phyloP scores from a whole-genome alignment of 2,329 filamentous ascomycete species.

The Tolypocladium endophyticum region DNA sequence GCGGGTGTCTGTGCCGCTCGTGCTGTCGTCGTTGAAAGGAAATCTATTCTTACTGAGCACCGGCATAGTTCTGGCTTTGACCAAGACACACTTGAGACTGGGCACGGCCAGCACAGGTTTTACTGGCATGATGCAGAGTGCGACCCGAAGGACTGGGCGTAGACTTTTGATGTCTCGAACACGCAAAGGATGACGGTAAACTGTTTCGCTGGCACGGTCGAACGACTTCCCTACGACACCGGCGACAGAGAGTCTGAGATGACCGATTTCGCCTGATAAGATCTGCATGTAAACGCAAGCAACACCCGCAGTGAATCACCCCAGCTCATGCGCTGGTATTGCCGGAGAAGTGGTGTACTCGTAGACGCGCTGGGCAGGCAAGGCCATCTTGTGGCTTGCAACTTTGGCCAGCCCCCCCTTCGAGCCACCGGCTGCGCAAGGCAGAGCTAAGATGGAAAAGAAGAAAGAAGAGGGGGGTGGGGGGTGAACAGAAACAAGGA shows the following conservation, averaged over 20 bases:
- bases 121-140: neutral
- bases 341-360: neutral
- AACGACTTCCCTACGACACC: neutral
- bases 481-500: neutral
- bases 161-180: neutral
- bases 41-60: neutral
- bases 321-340: neutral
- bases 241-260: neutral
- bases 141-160: neutral
- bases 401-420: neutral
- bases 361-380: neutral
- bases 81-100: neutral
- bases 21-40: neutral
- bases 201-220: neutral
- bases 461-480: neutral
- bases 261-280: neutral
- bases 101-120: neutral
- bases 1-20: neutral
- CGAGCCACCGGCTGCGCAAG: neutral
- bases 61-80: neutral
- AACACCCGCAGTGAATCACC: neutral
- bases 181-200: neutral
- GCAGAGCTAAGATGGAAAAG: neutral
- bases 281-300: neutral
- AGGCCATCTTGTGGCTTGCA: slow-evolving; percentile 1